Base-by-base conservation (phyloP, 495 filamentous ascomycete species). In the Podospora conica region DNA sequence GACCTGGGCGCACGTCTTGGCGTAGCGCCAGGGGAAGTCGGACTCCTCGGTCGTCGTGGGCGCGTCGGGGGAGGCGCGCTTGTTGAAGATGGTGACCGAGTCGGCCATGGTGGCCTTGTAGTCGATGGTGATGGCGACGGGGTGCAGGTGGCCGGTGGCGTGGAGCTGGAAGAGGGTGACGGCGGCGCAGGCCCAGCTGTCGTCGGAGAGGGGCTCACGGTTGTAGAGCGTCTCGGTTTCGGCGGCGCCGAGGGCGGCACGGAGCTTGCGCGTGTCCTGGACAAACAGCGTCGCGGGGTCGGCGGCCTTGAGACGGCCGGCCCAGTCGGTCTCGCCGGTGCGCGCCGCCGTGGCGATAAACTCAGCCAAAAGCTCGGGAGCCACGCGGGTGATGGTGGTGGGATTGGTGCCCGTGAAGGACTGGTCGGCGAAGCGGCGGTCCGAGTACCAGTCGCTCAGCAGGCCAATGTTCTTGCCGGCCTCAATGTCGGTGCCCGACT, bases 1-100 rank as follows among this genome's bases (percentile, higher is more conserved):
- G 9, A 75, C 73, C 63, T 83, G 82, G 10, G 77, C 78, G 61
- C 79, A 82, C 2, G 79, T 82, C 67, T 84, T 84, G 18, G 82
- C 82, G 69, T 83, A 84, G 54, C 82, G 70, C 82, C 82, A 84
- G 1, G 79, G 74, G 79, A 79, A 83, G 72, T 83, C 82, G 3
- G 74, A 62, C 55, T 77, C 75, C 63, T 83, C 79, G 25, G 70
- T 67, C 23, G 24, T 28, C 21, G 64, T 71, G 4, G 71, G 67
- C 62, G 77, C 72, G 9, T 55, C 31, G 1, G 75, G 74, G 3
- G 62, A 63, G 22, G 79, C 63, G 21, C 78, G 70, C 53, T 74
- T 69, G 73, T 83, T 83, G 77, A 81, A 83, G 68, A 83, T 78
- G 33, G 74, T 76, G 23, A 83, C 72, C 1, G 81, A 82, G n/a